Evolutionary conservation across 1,284 basidiomycete species (phyloP), one percentile per base, ranked within the genome.

Genomic region (Marasmius tenuissimus): DNA sequence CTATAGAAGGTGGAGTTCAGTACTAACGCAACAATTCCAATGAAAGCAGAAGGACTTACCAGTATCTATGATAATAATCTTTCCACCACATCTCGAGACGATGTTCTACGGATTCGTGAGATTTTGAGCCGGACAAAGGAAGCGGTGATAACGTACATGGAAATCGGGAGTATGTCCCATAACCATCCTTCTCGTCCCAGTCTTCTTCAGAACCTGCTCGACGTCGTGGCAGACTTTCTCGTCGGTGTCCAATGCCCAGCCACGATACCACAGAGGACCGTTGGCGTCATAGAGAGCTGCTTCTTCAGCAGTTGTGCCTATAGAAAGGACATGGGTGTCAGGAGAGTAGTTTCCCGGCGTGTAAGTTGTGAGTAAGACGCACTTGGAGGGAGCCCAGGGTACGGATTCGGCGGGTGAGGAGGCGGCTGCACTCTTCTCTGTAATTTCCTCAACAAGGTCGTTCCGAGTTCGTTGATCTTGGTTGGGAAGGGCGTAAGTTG

Each of bases 151-250:
- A 68, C 78, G 20, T 66, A 87, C 89, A 67, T 89, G 82, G 69
- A 96, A 94, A 72, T 96, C 83, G 0, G 95, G 95, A 0, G 96
- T 98, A 73, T 98, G 96, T 0, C 96, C 96, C 91, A 96, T 96
- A 49, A 98, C 87, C 85, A 97, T 87, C 65, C 93, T 80, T 66
- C 92, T 78, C 20, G 91, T 94, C 0, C 93, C 92, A 0, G 91
- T 89, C 73, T 84, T 85, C 51, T 81, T 71, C 60, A 92, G 75
- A 10, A 95, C 88, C 22, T 79, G 77, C 61, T 91, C 87, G 0
- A 94, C 92, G 52, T 85, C 82, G 1, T 69, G 72, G 72, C 95
- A 98, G 0, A 90, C 87, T 57, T 79, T 78, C 51, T 82, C 80
- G 60, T 93, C 92, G 20, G 81, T 77, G 9, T 91, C 87, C 38